phyloP scores from a whole-genome alignment of 163 green algal genomes.

The Scenedesmus sp. region DNA sequence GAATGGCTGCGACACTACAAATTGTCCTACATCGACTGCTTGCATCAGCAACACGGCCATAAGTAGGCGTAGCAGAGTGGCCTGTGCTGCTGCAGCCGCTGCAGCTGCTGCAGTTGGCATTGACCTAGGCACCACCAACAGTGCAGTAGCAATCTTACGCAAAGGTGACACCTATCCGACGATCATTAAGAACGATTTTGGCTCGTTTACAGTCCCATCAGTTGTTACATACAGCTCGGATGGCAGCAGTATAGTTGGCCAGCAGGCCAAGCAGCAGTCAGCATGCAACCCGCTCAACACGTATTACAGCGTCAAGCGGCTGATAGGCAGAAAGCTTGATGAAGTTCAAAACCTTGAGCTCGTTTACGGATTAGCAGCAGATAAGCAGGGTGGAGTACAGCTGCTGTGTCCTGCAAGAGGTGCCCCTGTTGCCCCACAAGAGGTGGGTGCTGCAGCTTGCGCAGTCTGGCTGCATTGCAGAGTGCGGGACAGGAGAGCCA shows the following conservation, averaged over 20 bases:
- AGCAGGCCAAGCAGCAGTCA: slow-evolving; percentile 23
- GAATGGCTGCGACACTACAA: background rate
- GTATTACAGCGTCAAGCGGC: slow-evolving; percentile 84
- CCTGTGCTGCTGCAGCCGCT: background rate
- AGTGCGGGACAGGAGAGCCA: too few species aligned
- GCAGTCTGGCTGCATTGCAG: slow-evolving; percentile 60
- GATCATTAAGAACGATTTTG: background rate
- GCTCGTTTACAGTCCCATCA: slow-evolving; percentile 39
- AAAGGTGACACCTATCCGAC: slow-evolving; percentile 15
- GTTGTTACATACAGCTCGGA: slow-evolving; percentile 17
- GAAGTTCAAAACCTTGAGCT: background rate
- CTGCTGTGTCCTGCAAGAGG: slow-evolving; percentile 33
- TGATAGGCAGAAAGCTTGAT: slow-evolving; percentile 72
- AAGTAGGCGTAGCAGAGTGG: background rate
- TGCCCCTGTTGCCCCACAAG: background rate
- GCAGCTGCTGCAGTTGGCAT: slow-evolving; percentile 88
- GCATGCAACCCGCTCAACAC: slow-evolving; percentile 44
- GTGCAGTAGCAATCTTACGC: slow-evolving; percentile 93
- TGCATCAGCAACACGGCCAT: background rate
- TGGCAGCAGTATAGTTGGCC: slow-evolving; percentile 23
- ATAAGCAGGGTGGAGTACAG: slow-evolving; percentile 8
- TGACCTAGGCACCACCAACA: slow-evolving; percentile 98
- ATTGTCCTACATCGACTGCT: background rate
- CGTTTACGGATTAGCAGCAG: background rate
- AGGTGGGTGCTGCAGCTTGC: slow-evolving; percentile 42